A percentile compares a stretch with the other conserved stretches of the same genome.
phyloP scores from a whole-genome alignment of 192 early-diverging fungal species.

The Coemansia sp. region DNA sequence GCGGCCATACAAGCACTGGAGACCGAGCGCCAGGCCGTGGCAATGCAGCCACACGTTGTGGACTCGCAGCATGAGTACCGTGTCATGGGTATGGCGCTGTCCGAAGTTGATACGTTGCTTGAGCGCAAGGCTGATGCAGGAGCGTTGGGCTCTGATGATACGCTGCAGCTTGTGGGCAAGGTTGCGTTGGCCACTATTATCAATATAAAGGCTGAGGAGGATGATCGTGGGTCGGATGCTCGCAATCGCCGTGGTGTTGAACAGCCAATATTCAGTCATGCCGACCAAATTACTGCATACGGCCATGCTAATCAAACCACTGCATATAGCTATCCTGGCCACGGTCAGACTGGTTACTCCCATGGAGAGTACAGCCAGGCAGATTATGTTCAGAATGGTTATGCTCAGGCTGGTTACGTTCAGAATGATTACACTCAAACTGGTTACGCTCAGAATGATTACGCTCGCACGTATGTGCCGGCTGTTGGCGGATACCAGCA shows the following conservation, averaged over 20 bases:
- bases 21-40: constrained; percentile 11
- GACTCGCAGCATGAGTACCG: constrained; percentile 29
- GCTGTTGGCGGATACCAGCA: neutral
- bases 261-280: too few relatives aligned
- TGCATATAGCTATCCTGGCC: too few relatives aligned
- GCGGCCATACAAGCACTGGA: constrained; percentile 34
- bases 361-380: neutral
- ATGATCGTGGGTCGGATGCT: neutral
- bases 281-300: too few relatives aligned
- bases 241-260: neutral
- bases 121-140: constrained; percentile 24
- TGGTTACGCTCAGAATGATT: neutral
- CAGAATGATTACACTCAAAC: neutral
- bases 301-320: too few relatives aligned
- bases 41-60: neutral
- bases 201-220: constrained; percentile 47
- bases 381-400: too few relatives aligned
- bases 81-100: constrained; percentile 36
- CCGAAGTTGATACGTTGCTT: constrained; percentile 28
- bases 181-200: constrained; percentile 44
- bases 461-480: neutral
- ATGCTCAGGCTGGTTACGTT: too few relatives aligned
- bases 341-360: too few relatives aligned
- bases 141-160: constrained; percentile 22
- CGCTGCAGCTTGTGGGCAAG: constrained; percentile 27